A percentile compares a stretch with the other conserved stretches of the same genome.
Evolutionary conservation across 495 filamentous ascomycete species (phyloP).

Genomic region (Penicillium parvum): DNA sequence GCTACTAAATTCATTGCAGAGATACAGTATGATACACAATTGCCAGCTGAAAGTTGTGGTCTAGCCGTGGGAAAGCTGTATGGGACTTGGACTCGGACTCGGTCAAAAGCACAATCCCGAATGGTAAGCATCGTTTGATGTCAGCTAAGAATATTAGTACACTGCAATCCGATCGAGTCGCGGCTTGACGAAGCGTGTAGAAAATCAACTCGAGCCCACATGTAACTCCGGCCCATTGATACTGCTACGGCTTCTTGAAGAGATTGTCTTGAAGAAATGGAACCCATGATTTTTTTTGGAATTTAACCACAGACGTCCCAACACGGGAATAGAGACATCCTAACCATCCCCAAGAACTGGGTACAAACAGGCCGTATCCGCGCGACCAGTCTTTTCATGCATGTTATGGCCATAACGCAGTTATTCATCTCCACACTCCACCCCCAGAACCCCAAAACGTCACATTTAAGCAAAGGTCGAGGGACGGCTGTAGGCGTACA

Average conservation of each 20-base stretch:
- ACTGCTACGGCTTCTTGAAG: too few species aligned
- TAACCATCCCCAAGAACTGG: conserved; percentile 38
- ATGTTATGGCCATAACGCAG: conserved; percentile 48
- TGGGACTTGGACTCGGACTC: conserved; percentile 3
- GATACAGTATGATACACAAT: too few species aligned
- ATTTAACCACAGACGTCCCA: conserved; percentile 43
- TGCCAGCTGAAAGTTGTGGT: too few species aligned
- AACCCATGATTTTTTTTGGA: conserved; percentile 42
- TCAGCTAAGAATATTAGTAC: neutral
- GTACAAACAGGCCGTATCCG: conserved; percentile 39
- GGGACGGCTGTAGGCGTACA: conserved; percentile 87
- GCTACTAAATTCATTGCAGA: too few species aligned
- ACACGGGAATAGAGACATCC: conserved; percentile 46
- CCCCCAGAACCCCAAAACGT: conserved; percentile 33
- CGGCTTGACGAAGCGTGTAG: too few species aligned
- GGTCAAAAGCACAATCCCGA: neutral
- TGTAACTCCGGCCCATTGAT: too few species aligned
- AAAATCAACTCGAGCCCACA: too few species aligned
- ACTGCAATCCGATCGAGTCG: too few species aligned
- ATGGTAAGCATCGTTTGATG: neutral
- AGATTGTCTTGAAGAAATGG: conserved; percentile 17
- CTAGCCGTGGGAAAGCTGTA: too few species aligned
- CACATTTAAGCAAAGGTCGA: conserved; percentile 72
- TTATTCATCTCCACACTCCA: conserved; percentile 47
- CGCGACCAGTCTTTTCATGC: conserved; percentile 42